These are phyloP conservation scores for Xylariaceae sp. DNA, from an alignment of 2,329 filamentous ascomycete genomes.

Conservation along the genomic window DNA sequence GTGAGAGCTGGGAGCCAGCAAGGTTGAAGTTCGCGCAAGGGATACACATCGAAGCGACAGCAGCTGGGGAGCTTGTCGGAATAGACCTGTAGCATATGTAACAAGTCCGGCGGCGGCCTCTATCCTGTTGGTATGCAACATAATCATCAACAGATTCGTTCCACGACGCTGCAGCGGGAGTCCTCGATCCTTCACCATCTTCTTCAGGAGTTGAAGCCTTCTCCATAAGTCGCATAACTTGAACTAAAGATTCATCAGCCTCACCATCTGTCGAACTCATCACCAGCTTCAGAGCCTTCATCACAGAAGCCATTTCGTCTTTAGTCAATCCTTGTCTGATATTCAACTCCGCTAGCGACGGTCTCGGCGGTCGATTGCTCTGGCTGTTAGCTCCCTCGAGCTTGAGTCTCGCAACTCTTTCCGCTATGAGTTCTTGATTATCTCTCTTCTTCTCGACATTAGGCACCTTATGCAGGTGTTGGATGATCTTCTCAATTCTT, in stretches of 20 bases:
- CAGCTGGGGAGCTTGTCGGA: background rate
- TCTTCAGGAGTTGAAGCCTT: background rate
- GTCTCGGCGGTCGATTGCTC: background rate
- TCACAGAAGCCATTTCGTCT: too few relatives aligned
- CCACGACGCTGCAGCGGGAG: background rate
- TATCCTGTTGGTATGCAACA: background rate
- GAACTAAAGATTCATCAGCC: too few relatives aligned
- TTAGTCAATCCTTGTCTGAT: background rate
- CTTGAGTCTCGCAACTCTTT: background rate
- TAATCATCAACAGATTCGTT: slow-evolving; percentile 1
- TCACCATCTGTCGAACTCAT: too few relatives aligned
- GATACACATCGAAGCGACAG: slow-evolving; percentile 7
- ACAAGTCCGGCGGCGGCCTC: background rate
- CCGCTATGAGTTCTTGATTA: background rate
- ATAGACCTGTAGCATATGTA: slow-evolving; percentile 10
- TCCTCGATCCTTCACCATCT: background rate
- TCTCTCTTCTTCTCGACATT: background rate
- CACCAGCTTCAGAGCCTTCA: too few relatives aligned
- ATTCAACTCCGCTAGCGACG: background rate
- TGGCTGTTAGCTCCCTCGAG: background rate
- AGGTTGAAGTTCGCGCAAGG: slow-evolving; percentile 11
- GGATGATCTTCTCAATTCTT: slow-evolving; percentile 5
- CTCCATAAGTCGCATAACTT: background rate
- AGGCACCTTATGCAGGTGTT: slow-evolving; percentile 1
- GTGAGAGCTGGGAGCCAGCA: slow-evolving; percentile 2